These are phyloP conservation scores for Aspergillus viridinutans DNA, from an alignment of 2,329 filamentous ascomycete genomes.

Conservation along the genomic window DNA sequence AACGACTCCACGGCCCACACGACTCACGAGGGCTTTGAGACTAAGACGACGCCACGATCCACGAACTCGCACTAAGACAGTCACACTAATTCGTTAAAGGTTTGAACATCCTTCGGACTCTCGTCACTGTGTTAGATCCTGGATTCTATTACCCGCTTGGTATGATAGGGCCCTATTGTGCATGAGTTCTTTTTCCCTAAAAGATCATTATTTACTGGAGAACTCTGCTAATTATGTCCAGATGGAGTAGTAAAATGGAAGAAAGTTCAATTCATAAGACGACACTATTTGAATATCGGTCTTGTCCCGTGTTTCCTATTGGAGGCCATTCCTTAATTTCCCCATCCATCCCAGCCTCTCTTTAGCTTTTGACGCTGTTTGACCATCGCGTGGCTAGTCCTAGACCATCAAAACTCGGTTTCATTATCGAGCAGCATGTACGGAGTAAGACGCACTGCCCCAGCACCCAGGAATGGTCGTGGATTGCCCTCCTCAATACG, in stretches of 20 bases:
- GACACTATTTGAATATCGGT: neutral
- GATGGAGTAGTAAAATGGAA: slow-evolving; percentile 4
- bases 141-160: slow-evolving; percentile 13
- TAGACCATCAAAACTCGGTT: neutral
- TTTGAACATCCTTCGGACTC: slow-evolving; percentile 6
- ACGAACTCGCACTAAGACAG: slow-evolving; percentile 7
- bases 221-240: neutral
- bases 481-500: neutral
- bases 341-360: neutral
- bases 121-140: neutral
- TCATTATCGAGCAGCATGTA: neutral
- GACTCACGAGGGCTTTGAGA: slow-evolving; percentile 1
- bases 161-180: neutral
- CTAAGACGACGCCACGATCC: slow-evolving; percentile 17
- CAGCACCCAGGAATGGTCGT: neutral
- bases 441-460: neutral
- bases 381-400: neutral
- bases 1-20: slow-evolving; percentile 9
- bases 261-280: neutral
- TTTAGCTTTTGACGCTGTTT: slow-evolving; percentile 1
- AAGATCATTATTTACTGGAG: neutral
- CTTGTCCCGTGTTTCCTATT: neutral
- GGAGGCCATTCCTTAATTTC: neutral
- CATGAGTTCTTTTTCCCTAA: neutral
- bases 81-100: slow-evolving; percentile 3